These are phyloP conservation scores for Phytophthora fragariaefolia DNA, from an alignment of 352 stramenopile genomes.

Conservation along the genomic window DNA sequence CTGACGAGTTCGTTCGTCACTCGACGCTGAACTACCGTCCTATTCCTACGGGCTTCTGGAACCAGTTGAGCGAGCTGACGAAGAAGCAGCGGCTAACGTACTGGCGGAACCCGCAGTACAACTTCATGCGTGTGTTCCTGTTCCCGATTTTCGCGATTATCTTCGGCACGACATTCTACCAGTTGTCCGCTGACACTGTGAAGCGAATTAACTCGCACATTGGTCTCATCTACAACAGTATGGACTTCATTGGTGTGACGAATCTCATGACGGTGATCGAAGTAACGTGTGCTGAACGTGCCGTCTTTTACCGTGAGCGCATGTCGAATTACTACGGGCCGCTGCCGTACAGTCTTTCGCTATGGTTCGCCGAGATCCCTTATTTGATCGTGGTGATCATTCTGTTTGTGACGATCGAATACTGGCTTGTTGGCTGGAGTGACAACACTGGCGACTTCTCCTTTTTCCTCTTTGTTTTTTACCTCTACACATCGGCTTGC, in stretches of 20 bases:
- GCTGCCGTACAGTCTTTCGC: constrained; percentile 59
- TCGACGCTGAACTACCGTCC: constrained; percentile 53
- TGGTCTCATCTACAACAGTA: constrained; percentile 64
- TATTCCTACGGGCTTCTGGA: constrained; percentile 51
- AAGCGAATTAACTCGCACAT: constrained; percentile 61
- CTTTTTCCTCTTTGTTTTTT: constrained; percentile 43
- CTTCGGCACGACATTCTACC: constrained; percentile 60
- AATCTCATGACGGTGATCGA: constrained; percentile 66
- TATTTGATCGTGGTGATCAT: constrained; percentile 49
- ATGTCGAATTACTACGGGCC: constrained; percentile 77
- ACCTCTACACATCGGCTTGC: constrained; percentile 60
- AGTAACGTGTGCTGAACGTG: constrained; percentile 52
- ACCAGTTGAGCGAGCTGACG: constrained; percentile 42
- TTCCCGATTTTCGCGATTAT: constrained; percentile 54
- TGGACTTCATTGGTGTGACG: constrained; percentile 67
- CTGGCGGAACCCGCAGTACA: constrained; percentile 57
- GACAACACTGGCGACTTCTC: constrained; percentile 33
- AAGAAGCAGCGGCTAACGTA: constrained; percentile 58
- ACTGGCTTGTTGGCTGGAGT: constrained; percentile 63
- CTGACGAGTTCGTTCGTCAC: constrained; percentile 42
- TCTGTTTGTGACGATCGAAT: constrained; percentile 57
- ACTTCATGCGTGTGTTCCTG: constrained; percentile 54
- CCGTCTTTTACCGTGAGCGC: constrained; percentile 65
- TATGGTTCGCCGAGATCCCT: constrained; percentile 60
- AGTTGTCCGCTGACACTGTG: constrained; percentile 27